These are phyloP conservation scores for Rhodotorula taiwanensis DNA, from an alignment of 768 basidiomycete species.

Conservation along the genomic window DNA sequence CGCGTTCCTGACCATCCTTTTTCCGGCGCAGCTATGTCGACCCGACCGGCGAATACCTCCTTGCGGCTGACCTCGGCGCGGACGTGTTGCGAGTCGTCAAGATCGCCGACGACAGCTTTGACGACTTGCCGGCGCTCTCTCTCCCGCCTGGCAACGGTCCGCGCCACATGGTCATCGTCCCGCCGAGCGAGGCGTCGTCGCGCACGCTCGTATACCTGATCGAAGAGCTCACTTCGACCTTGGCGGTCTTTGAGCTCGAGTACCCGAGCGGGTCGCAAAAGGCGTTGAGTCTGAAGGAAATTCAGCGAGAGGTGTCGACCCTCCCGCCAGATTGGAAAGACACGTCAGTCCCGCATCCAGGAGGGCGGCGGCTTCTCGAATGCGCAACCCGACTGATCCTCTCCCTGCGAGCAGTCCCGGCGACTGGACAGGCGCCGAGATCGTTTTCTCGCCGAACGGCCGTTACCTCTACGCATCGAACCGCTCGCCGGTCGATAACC, in stretches of 20 bases:
- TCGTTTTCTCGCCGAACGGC: slow-evolving; percentile 7
- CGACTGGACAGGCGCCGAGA: slow-evolving; percentile 30
- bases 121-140: not conserved
- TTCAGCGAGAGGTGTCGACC: slow-evolving; percentile 14
- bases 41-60: slow-evolving; percentile 23
- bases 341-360: too few relatives aligned
- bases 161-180: slow-evolving; percentile 23
- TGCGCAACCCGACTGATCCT: too few relatives aligned
- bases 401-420: not conserved
- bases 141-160: slow-evolving; percentile 19
- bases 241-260: slow-evolving; percentile 20
- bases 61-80: slow-evolving; percentile 26
- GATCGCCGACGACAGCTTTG: not conserved
- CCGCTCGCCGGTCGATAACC: slow-evolving; percentile 27
- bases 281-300: not conserved
- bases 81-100: slow-evolving; percentile 19
- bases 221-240: slow-evolving; percentile 14
- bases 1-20: not conserved
- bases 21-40: slow-evolving; percentile 16
- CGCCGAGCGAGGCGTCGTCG: not conserved
- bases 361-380: too few relatives aligned
- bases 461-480: slow-evolving; percentile 26
- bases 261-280: not conserved
- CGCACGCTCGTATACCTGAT: slow-evolving; percentile 30
- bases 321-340: slow-evolving; percentile 15